Evolutionary conservation across 1,284 basidiomycete species (phyloP), one percentile per base, ranked within the genome.

Genomic region (Rugosomyces carneus): DNA sequence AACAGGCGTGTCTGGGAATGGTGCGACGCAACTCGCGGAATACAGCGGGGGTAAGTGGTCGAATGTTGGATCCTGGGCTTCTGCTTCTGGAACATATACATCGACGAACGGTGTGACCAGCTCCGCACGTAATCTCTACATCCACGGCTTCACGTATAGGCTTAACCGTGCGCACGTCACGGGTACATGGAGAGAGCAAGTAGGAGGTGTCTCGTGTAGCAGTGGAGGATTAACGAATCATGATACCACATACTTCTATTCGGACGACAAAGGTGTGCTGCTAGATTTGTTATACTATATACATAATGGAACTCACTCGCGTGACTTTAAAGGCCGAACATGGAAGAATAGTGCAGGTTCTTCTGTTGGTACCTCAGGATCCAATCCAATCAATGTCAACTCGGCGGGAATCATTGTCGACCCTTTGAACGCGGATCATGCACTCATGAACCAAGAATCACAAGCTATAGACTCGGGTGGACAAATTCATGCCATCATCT

Each of bases 361-460:
- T 2, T 51, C 51, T 8, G 54, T 71, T 21, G 68, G 63, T 13
- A 68, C 63, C 1, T 70, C 69, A 5, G 69, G 67, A 3, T 64
- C 63, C 3, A 65, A 49, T 40, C 67, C 68, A 19, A 49, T 70
- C 6, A 67, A 64, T 44, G 68, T 72, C 41, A 70, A 68, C 42
- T 65, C 66, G 1, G 59, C 52, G 11, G 70, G 68, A n/a, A 66
- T 71, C n/a, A 66, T 70, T 41, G 58, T 69, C 20, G 70, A 69
- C 41, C 53, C 64, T 13, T 53, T 69, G 27, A 66, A 69, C 38
- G 63, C 68, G 15, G 64, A 70, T 46, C 70, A 72, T 49, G 70
- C 62, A 2, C 59, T 72, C 13, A 72, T 72, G 69, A 72, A 72
- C 50, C 70, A 72, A 53, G 70, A 72, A 46, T 69, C 67, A 0